Percentiles rank a stretch among this genome's conserved stretches.
phyloP scores from a whole-genome alignment of 2,329 filamentous ascomycete species.

The Leptodontidium sp. region DNA sequence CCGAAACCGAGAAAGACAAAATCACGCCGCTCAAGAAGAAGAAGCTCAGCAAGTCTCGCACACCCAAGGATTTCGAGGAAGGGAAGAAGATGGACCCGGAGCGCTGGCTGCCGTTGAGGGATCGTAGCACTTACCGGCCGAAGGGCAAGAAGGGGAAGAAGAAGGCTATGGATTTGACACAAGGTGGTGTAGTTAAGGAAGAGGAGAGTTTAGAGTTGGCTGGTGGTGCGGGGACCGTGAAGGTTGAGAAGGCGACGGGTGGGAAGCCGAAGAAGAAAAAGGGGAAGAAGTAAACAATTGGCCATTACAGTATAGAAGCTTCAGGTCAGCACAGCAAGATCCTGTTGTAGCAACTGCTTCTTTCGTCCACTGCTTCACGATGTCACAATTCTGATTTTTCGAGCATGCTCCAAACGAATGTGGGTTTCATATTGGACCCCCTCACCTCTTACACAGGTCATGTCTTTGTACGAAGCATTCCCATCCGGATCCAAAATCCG shows the following conservation, averaged over 20 bases:
- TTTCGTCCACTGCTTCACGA: background rate
- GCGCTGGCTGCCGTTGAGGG: slow-evolving; percentile 89
- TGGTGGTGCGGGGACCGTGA: slow-evolving; percentile 68
- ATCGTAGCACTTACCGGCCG: slow-evolving; percentile 86
- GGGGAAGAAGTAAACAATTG: slow-evolving; percentile 54
- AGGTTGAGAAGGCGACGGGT: slow-evolving; percentile 65
- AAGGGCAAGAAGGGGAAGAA: slow-evolving; percentile 94
- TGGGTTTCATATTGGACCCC: background rate
- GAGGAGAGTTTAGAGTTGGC: slow-evolving; percentile 72
- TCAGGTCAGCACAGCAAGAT: background rate
- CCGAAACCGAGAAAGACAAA: slow-evolving; percentile 52
- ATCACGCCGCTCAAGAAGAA: slow-evolving; percentile 60
- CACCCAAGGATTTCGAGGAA: slow-evolving; percentile 79
- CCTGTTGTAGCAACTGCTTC: background rate
- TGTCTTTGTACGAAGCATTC: background rate
- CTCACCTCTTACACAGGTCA: background rate
- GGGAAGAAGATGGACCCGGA: slow-evolving; percentile 87
- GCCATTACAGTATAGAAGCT: background rate
- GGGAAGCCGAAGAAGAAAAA: slow-evolving; percentile 48
- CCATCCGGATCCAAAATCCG: background rate
- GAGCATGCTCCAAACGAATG: background rate
- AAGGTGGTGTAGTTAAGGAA: slow-evolving; percentile 83
- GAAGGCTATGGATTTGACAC: slow-evolving; percentile 79
- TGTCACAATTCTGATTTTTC: background rate
- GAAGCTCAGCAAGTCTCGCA: slow-evolving; percentile 64